Evolutionary conservation across 805 yeast genomes (phyloP).

Genomic region (Wickerhamomyces alni): DNA sequence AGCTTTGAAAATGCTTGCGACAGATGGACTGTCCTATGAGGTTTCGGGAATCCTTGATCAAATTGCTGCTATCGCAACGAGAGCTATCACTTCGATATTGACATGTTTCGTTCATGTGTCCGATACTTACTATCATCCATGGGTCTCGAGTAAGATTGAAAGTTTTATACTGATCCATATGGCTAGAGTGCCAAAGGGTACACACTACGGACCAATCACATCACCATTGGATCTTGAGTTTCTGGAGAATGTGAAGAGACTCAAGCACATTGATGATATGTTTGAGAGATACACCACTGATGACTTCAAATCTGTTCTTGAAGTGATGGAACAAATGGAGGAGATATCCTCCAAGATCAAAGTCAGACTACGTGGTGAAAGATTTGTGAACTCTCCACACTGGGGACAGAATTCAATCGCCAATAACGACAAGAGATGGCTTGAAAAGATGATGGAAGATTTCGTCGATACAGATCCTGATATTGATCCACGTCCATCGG

Average conservation of each 20-base stretch:
- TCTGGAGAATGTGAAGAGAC: slow-evolving; percentile 6
- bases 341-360: slow-evolving; percentile 5
- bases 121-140: slow-evolving; percentile 21
- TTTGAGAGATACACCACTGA: slow-evolving; percentile 7
- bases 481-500: not conserved
- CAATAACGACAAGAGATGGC: slow-evolving; percentile 17
- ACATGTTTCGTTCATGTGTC: slow-evolving; percentile 10
- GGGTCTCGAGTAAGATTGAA: slow-evolving; percentile 21
- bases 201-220: slow-evolving; percentile 2
- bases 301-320: slow-evolving; percentile 10
- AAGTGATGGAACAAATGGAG: slow-evolving; percentile 4
- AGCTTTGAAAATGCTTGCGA: slow-evolving; percentile 11
- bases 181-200: slow-evolving; percentile 11
- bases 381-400: not conserved
- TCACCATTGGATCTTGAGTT: slow-evolving; percentile 6
- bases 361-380: not conserved
- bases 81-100: slow-evolving; percentile 5
- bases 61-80: slow-evolving; percentile 4
- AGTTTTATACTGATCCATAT: slow-evolving; percentile 10
- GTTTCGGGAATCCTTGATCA: slow-evolving; percentile 1
- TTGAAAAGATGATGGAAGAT: slow-evolving; percentile 17
- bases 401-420: slow-evolving; percentile 6
- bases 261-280: slow-evolving; percentile 12
- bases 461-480: not conserved
- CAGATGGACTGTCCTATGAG: not conserved